Percentiles rank a stretch among this genome's conserved stretches.
These are phyloP conservation scores for Osmanthus fragrans DNA, from an alignment of 257 asterid genomes.

Conservation along the genomic window DNA sequence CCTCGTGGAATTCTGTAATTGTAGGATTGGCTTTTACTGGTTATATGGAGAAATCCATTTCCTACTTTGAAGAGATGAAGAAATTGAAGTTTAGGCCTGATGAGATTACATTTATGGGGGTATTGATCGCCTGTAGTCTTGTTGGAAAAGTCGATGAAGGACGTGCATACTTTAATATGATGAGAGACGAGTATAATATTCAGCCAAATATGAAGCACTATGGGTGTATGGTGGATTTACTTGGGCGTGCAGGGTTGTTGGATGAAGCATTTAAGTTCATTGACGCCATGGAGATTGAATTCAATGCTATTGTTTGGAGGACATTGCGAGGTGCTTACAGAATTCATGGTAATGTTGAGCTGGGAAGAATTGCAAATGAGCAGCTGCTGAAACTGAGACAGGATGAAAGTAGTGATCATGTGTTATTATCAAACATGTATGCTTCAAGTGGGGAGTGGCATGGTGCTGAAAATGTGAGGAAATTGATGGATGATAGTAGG, in stretches of 20 bases:
- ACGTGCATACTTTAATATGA: conserved; percentile 45
- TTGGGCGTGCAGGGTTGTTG: too few species aligned
- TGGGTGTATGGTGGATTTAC: too few species aligned
- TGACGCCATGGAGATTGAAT: too few species aligned
- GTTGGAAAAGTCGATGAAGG: conserved; percentile 66
- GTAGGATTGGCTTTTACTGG: conserved; percentile 66
- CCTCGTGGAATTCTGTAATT: conserved; percentile 68
- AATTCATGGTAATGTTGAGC: conserved; percentile 62
- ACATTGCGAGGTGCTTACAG: conserved; percentile 67
- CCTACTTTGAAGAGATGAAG: conserved; percentile 69
- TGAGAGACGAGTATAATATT: conserved; percentile 45
- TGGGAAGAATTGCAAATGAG: conserved; percentile 59
- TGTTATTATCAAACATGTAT: conserved; percentile 62
- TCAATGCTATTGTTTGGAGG: too few species aligned
- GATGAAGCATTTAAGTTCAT: too few species aligned
- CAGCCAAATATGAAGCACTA: conserved; percentile 34
- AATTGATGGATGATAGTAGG: conserved; percentile 61
- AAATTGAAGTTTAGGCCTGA: conserved; percentile 45
- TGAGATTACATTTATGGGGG: conserved; percentile 65
- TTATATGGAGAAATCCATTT: conserved; percentile 50
- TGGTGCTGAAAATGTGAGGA: conserved; percentile 61
- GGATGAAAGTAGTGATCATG: conserved; percentile 63
- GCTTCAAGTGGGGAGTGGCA: conserved; percentile 67
- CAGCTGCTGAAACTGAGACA: conserved; percentile 40
- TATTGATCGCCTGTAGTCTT: conserved; percentile 66